Evolutionary conservation across 768 basidiomycete species (phyloP), one percentile per base, ranked within the genome.

Genomic region (Fomitopsis pulvina): DNA sequence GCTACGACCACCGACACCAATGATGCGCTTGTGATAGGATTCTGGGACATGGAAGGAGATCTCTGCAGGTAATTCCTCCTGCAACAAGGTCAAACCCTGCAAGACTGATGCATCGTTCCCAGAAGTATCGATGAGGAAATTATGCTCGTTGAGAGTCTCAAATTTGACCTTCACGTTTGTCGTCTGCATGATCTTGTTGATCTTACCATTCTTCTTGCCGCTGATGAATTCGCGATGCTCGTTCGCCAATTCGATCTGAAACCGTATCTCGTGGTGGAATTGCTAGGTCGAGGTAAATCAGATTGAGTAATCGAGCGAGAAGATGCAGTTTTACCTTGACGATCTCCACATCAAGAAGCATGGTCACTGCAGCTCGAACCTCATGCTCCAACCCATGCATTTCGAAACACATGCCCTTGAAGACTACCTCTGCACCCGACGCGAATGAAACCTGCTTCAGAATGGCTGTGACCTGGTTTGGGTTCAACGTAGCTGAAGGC

Each of bases 201-300:
- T 92, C 71, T 99, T 99, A 51, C 95, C 95, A 61, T 98, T 97
- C 77, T 98, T 97, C 76, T 99, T 99, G 39, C 95, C 95, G 50
- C 88, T 90, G 67, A 99, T 96, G 70, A 98, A 99, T 59, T 99
- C 95, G 52, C 94, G 84, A 58, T 98, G 94, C 65, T 99, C 96
- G 65, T 95, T 95, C 38, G 93, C 87, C 4, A 97, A 80, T 68
- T 99, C 96, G 48, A 97, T 92, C 68, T 97, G 94, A 73, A 98
- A 97, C 43, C 92, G 87, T 55, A 98, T 92, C 70, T 99, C 95
- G 62, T 94, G 93, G 59, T 96, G 92, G 74, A 94, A 97, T 32
- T 82, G 73, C 92, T 94, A 57, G 2, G 1, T 34, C n/a, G 5
- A 1, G 43, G 29, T 4, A 21, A 1, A 21, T 53, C 11, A 54